Evolutionary conservation across 2,329 filamentous ascomycete species (phyloP).

Genomic region (Venturia effusa): DNA sequence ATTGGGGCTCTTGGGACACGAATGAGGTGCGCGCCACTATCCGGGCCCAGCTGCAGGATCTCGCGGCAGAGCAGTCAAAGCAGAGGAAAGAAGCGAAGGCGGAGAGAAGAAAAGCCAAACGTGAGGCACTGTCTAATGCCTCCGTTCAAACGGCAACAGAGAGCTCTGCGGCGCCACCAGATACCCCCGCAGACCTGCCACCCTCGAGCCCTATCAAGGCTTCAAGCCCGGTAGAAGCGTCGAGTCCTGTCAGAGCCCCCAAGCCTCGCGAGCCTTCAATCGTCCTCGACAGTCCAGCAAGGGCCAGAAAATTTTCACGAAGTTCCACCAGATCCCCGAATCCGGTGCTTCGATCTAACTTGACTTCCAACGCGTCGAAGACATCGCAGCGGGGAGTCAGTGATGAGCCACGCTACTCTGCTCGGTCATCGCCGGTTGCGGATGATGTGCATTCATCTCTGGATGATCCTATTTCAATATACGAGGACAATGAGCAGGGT

Average conservation of each 20-base stretch:
- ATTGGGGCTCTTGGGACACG: constrained; percentile 45
- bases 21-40: constrained; percentile 53
- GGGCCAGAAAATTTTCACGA: background rate
- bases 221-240: background rate
- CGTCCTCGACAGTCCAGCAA: background rate
- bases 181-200: background rate
- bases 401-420: background rate
- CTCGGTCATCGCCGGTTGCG: background rate
- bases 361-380: background rate
- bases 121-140: background rate
- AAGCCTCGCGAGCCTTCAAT: background rate
- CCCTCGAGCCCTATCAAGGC: background rate
- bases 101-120: background rate
- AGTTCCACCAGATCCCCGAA: background rate
- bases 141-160: background rate
- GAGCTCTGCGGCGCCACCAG: background rate
- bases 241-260: background rate
- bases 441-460: background rate
- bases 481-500: background rate
- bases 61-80: constrained; percentile 35
- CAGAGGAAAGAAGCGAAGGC: background rate
- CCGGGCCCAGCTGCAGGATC: constrained; percentile 51
- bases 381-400: background rate
- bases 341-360: background rate
- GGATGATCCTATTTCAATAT: background rate